Evolutionary conservation across 1,284 basidiomycete species (phyloP).

Genomic region (Hemileia vastatrix): DNA sequence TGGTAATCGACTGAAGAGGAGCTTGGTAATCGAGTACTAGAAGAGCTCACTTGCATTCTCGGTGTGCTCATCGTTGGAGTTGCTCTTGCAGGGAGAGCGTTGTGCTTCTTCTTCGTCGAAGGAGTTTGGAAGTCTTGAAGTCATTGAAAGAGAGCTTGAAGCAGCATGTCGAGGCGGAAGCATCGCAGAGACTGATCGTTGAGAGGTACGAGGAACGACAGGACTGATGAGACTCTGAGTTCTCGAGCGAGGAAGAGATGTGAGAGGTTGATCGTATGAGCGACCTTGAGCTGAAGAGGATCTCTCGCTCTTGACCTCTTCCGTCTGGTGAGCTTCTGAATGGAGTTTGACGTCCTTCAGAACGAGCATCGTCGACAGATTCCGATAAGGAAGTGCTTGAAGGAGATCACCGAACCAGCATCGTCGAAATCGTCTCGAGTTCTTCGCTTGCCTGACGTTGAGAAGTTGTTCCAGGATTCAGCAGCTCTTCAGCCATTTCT

Average conservation of each 20-base stretch:
- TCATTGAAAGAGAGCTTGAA: not conserved
- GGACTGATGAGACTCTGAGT: not conserved
- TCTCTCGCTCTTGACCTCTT: not conserved
- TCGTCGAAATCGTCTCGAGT: slow-evolving; percentile 5
- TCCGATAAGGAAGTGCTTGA: slow-evolving; percentile 1
- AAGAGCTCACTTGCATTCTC: not conserved
- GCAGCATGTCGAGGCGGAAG: not conserved
- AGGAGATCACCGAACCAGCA: slow-evolving; percentile 1
- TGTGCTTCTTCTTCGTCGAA: not conserved
- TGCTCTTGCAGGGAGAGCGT: not conserved
- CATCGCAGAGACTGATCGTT: not conserved
- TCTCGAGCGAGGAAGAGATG: not conserved
- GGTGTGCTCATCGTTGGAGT: not conserved
- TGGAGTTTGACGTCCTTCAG: not conserved
- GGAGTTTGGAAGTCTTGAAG: not conserved
- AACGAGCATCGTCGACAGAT: not conserved
- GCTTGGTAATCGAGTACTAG: too few species aligned
- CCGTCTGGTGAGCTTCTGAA: not conserved
- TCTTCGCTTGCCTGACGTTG: not conserved
- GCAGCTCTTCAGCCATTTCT: not conserved
- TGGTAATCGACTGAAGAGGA: too few species aligned
- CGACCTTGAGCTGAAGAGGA: not conserved
- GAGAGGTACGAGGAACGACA: not conserved
- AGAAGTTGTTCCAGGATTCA: not conserved
- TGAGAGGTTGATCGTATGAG: not conserved